Conservation (phyloP, 352 stramenopile genomes). For the Globisporangium recalcitrans region DNA sequence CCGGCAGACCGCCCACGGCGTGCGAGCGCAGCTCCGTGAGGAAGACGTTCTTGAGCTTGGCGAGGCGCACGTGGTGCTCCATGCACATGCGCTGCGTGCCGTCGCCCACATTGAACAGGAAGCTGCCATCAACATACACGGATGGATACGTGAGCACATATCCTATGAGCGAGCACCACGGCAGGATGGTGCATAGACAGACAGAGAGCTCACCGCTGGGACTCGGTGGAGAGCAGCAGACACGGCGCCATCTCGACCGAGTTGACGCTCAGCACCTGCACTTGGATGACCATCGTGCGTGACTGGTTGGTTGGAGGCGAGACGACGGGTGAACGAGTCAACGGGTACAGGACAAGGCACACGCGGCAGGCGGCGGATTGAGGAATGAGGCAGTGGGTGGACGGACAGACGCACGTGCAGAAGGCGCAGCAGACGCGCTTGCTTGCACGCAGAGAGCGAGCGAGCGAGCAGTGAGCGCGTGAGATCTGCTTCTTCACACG, state of each 20-base stretch:
- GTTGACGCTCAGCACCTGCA: constrained; percentile 71
- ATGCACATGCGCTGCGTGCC: constrained; percentile 88
- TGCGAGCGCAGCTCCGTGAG: constrained; percentile 77
- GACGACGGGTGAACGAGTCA: no score
- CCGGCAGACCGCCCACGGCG: constrained; percentile 78
- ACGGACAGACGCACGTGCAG: no score
- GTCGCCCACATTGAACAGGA: constrained; percentile 89
- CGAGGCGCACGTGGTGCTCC: constrained; percentile 87
- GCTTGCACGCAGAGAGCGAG: no score
- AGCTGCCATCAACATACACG: constrained; percentile 28
- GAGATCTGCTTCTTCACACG: no score
- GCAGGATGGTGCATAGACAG: no score
- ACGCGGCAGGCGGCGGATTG: no score
- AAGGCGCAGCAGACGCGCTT: no score
- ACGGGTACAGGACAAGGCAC: no score
- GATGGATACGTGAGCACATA: no score
- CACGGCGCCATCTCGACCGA: constrained; percentile 71
- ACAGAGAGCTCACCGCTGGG: constrained; percentile 30
- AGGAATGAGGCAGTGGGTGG: no score
- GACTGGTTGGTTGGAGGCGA: background rate
- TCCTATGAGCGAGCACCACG: no score
- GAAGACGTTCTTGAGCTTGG: constrained; percentile 80
- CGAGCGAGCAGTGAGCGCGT: no score
- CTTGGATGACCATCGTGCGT: constrained; percentile 56
- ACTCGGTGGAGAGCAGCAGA: constrained; percentile 68